Percentiles rank a stretch among this genome's conserved stretches.
Evolutionary conservation across 1,284 basidiomycete species (phyloP).

Genomic region (Heterobasidion parviporum): DNA sequence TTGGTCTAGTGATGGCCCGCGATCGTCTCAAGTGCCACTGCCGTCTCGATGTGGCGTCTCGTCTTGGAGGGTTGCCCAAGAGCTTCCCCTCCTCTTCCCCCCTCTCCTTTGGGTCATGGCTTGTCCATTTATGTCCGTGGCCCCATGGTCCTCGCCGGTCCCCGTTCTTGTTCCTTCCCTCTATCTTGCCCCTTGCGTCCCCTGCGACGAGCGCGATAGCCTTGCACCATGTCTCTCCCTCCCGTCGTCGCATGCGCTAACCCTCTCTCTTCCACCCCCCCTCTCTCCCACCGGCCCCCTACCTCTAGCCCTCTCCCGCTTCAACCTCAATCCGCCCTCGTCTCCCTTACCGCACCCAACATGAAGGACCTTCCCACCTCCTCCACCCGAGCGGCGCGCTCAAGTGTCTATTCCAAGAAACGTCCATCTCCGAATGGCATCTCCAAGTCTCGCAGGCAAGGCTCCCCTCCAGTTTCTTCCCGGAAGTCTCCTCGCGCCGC

Average conservation of each 20-base stretch:
- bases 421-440: conserved; percentile 74
- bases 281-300: conserved; percentile 19
- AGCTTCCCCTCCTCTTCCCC: too few species aligned
- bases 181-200: conserved; percentile 2
- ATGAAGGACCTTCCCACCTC: conserved; percentile 73
- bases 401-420: conserved; percentile 68
- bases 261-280: conserved; percentile 11
- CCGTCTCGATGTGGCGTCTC: too few species aligned
- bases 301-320: conserved; percentile 29
- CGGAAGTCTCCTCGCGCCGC: conserved; percentile 58
- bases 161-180: not conserved
- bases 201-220: not conserved
- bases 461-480: conserved; percentile 38
- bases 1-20: not conserved
- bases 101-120: not conserved
- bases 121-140: not conserved
- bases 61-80: not conserved
- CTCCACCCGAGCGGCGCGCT: conserved; percentile 49
- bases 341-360: conserved; percentile 25
- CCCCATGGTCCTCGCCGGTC: not conserved
- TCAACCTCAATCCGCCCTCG: conserved; percentile 30
- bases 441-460: conserved; percentile 49
- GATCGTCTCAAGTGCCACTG: not conserved
- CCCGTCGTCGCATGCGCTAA: conserved; percentile 16
- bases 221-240: not conserved